A percentile compares a stretch with the other conserved stretches of the same genome.
These are phyloP conservation scores for Alternaria burnsii DNA, from an alignment of 2,329 filamentous ascomycete genomes.

Conservation along the genomic window DNA sequence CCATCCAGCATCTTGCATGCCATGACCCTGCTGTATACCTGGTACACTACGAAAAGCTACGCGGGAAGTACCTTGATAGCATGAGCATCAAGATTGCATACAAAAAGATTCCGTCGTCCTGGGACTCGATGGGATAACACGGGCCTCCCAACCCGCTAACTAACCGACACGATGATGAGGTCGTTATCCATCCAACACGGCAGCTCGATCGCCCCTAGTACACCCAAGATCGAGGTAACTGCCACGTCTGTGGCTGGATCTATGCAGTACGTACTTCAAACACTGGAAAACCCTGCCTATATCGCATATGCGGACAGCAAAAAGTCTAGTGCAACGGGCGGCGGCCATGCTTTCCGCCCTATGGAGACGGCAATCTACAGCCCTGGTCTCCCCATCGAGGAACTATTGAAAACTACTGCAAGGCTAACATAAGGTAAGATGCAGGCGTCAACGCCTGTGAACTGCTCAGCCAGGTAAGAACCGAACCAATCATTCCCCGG, in stretches of 20 bases:
- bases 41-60: slow-evolving; percentile 10
- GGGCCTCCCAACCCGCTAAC: background rate
- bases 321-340: slow-evolving; percentile 6
- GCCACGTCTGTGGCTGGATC: slow-evolving; percentile 9
- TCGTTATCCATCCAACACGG: slow-evolving; percentile 3
- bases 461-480: slow-evolving; percentile 8
- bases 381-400: slow-evolving; percentile 5
- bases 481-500: slow-evolving; percentile 15
- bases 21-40: background rate
- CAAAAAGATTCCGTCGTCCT: slow-evolving; percentile 1
- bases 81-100: slow-evolving; percentile 16
- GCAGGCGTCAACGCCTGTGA: slow-evolving; percentile 4
- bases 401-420: slow-evolving; percentile 21
- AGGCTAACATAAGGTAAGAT: slow-evolving; percentile 11
- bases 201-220: background rate
- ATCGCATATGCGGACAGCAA: slow-evolving; percentile 6
- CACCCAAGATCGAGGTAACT: slow-evolving; percentile 2
- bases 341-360: slow-evolving; percentile 7
- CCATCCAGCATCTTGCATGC: slow-evolving; percentile 7
- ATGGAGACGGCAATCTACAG: slow-evolving; percentile 7
- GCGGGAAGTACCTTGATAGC: background rate
- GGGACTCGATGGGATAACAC: background rate
- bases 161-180: slow-evolving; percentile 2
- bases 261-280: background rate
- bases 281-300: slow-evolving; percentile 2